Base-by-base conservation (phyloP, 169 alveolate species). In the Eimeria falciformis region DNA sequence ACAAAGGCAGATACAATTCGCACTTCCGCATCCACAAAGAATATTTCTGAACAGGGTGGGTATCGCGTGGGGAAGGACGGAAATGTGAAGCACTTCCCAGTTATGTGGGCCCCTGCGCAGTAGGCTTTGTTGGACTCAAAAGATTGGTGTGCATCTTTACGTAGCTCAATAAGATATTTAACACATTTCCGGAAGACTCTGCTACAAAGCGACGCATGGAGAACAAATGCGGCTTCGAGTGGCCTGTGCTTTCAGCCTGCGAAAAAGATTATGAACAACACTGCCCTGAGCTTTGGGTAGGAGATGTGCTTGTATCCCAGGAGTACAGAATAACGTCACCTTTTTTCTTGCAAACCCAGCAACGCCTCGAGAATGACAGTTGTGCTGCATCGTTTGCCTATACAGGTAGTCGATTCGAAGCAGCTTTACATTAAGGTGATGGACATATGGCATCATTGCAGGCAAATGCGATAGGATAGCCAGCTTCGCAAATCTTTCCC, bases 41-140 rank as follows among this genome's bases (percentile, higher is more conserved):
- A 18, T 62, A 9, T 6, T 33, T 50, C 9, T 40, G 23, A 40
- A 18, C 56, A 86, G 92, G 92, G n/a, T 86, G 92, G 92, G 11
- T 68, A 4, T 1, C 56, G 7, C 65, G 77, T 21, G 92, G 92
- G 18, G 85, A 46, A 17, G 92, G 53, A 27, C 53, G 58, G 17
- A 71, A n/a, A 11, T 86, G 92, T 43, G 92, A 86, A 37, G 92
- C 92, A 6, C 55, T 71, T 14, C 92, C 92, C 58, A 86, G 92
- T 55, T 86, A 86, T 21, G 43, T 43, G 11, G 92, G 92, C 14
- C 92, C 92, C 2, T 86, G 92, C 33, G 83, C 92, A 25, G 92
- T 86, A 46, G 14, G 82, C 53, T 17, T 9, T 12, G 6, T 53
- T 5, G 37, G 37, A 29, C 14, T 45, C 23, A 50, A 5, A n/a